Evolutionary conservation across 306 rosid species (phyloP).

Genomic region (Fragaria iinumae): DNA sequence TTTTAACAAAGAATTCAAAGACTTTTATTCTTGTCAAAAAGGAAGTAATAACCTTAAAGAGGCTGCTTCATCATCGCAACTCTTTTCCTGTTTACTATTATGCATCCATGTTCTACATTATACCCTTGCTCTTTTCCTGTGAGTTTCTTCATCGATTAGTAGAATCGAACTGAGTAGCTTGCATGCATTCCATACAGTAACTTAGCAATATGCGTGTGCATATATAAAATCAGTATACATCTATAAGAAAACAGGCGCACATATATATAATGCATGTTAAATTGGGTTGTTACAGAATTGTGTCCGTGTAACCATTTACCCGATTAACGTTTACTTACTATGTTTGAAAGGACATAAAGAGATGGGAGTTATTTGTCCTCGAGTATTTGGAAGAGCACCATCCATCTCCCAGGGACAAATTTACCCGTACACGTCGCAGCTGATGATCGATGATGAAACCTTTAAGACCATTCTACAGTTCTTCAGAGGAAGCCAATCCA

Average conservation of each 20-base stretch:
- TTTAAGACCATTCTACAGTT: slow-evolving; percentile 13
- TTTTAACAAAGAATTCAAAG: not conserved
- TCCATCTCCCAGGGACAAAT: not conserved
- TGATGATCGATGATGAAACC: slow-evolving; percentile 12
- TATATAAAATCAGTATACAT: not conserved
- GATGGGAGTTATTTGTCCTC: slow-evolving; percentile 32
- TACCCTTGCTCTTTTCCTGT: no score
- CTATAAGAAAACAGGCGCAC: not conserved
- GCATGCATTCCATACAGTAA: not conserved
- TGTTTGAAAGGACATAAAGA: slow-evolving; percentile 58
- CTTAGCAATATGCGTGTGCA: not conserved
- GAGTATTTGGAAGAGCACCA: slow-evolving; percentile 51
- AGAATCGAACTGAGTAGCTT: not conserved
- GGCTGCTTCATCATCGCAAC: not conserved
- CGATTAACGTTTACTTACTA: slow-evolving; percentile 29
- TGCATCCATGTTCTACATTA: no score
- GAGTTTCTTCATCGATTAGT: no score
- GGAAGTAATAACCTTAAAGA: not conserved
- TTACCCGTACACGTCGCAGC: slow-evolving; percentile 43
- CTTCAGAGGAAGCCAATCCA: slow-evolving; percentile 25
- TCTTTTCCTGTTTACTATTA: no score
- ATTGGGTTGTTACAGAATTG: not conserved
- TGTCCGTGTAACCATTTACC: slow-evolving; percentile 2
- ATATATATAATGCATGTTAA: slow-evolving; percentile 12
- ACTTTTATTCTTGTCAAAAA: not conserved